phyloP scores from a whole-genome alignment of 192 early-diverging fungal genomes.

The Coemansia sp. region DNA sequence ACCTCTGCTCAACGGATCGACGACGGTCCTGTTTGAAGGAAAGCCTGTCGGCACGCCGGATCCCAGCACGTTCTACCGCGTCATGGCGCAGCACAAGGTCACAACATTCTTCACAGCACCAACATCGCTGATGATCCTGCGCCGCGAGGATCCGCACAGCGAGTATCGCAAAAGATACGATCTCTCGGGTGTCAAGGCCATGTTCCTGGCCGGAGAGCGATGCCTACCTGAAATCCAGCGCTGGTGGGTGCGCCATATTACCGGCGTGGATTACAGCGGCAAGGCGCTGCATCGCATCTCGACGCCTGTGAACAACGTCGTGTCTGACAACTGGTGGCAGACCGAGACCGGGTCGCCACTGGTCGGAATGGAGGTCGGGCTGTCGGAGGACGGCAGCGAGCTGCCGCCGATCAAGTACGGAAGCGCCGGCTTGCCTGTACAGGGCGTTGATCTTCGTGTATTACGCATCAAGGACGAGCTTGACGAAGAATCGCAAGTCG shows the following conservation, averaged over 20 bases:
- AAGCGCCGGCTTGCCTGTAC: slow-evolving; percentile 73
- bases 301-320: slow-evolving; percentile 40
- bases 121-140: slow-evolving; percentile 75
- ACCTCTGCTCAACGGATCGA: slow-evolving; percentile 73
- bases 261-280: slow-evolving; percentile 26
- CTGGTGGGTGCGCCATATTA: slow-evolving; percentile 52
- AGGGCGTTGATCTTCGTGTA: slow-evolving; percentile 73
- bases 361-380: slow-evolving; percentile 59
- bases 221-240: slow-evolving; percentile 75
- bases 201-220: slow-evolving; percentile 83
- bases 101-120: slow-evolving; percentile 79
- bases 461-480: slow-evolving; percentile 58
- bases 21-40: slow-evolving; percentile 84
- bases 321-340: slow-evolving; percentile 80
- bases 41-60: slow-evolving; percentile 82
- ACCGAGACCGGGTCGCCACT: slow-evolving; percentile 79
- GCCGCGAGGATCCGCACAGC: slow-evolving; percentile 76
- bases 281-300: slow-evolving; percentile 9
- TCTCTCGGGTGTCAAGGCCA: slow-evolving; percentile 59
- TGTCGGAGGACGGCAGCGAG: slow-evolving; percentile 36
- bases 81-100: slow-evolving; percentile 75
- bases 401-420: slow-evolving; percentile 51
- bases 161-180: slow-evolving; percentile 58
- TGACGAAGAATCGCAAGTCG: slow-evolving; percentile 38
- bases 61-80: slow-evolving; percentile 76